A percentile compares a stretch with the other conserved stretches of the same genome.
Evolutionary conservation across 2,329 filamentous ascomycete genomes (phyloP).

Genomic region (Tolypocladium sp.): DNA sequence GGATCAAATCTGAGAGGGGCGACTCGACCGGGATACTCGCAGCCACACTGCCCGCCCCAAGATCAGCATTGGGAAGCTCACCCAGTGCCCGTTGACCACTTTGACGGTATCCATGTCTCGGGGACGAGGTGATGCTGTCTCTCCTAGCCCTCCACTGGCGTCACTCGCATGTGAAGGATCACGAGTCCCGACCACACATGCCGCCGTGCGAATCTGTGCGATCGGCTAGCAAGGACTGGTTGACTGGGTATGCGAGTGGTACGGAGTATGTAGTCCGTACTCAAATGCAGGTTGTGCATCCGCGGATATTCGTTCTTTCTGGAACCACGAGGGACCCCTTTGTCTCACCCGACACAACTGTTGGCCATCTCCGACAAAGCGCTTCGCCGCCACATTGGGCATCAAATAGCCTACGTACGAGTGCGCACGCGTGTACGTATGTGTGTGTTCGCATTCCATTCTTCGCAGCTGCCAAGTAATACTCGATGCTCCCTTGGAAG

Average conservation of each 20-base stretch:
- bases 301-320: background rate
- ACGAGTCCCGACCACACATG: background rate
- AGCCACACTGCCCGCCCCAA: background rate
- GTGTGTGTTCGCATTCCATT: background rate
- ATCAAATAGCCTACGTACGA: background rate
- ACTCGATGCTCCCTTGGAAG: background rate
- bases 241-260: background rate
- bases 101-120: background rate
- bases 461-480: background rate
- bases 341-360: background rate
- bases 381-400: background rate
- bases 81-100: background rate
- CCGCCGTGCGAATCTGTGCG: background rate
- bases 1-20: background rate
- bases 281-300: background rate
- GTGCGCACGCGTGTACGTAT: background rate
- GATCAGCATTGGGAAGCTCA: background rate
- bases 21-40: background rate
- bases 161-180: background rate
- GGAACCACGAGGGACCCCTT: background rate
- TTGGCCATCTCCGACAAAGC: background rate
- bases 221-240: background rate
- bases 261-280: no score
- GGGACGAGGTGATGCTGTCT: background rate
- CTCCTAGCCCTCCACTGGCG: background rate